phyloP scores from a whole-genome alignment of 2,329 filamentous ascomycete genomes.

The Colletotrichum neosansevieriae region DNA sequence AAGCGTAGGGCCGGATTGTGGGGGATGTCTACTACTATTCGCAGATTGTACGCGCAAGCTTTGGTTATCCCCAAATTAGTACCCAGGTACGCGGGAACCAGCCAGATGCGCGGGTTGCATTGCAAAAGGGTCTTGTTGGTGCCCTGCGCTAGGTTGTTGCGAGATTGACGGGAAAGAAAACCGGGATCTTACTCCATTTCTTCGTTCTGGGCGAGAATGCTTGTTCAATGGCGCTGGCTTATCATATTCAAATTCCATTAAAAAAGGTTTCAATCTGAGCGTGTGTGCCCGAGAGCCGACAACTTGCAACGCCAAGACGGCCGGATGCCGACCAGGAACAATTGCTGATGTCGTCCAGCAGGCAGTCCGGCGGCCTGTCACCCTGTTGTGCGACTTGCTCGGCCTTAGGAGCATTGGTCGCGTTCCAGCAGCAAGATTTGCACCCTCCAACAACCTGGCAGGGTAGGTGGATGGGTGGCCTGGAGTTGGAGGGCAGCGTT shows the following conservation, averaged over 20 bases:
- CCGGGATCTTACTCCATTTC: constrained; percentile 15
- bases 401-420: background rate
- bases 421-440: background rate
- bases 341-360: constrained; percentile 22
- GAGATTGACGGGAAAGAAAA: constrained; percentile 20
- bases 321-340: constrained; percentile 16
- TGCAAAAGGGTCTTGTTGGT: background rate
- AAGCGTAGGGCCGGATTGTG: constrained; percentile 17
- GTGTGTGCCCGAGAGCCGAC: constrained; percentile 4
- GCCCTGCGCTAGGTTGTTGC: background rate
- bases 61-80: constrained; percentile 11
- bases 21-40: constrained; percentile 2
- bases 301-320: constrained; percentile 30
- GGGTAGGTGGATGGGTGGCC: background rate
- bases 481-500: constrained; percentile 1
- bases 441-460: constrained; percentile 1
- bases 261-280: constrained; percentile 18
- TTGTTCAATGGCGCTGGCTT: constrained; percentile 1
- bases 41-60: constrained; percentile 26
- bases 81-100: background rate
- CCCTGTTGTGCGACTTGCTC: background rate
- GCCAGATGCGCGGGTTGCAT: constrained; percentile 11
- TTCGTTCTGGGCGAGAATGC: background rate
- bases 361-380: constrained; percentile 11
- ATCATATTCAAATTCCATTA: no score